Percentiles rank a stretch among this genome's conserved stretches.
phyloP scores from a whole-genome alignment of 108 stramenopile species.

The Cyclotella atomus region DNA sequence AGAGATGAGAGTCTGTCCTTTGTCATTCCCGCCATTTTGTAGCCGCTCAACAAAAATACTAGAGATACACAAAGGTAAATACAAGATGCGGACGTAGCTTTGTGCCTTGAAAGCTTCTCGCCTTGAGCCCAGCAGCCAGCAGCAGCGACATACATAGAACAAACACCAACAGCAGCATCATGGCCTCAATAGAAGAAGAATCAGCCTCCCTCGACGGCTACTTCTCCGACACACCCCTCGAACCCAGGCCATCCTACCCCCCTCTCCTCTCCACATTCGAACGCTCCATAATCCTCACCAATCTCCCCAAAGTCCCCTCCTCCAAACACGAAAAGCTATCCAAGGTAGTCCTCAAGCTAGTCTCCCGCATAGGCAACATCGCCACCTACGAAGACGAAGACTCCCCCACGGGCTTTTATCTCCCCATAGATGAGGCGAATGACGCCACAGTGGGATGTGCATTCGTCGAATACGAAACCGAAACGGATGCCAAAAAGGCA shows the following conservation, averaged over 20 bases:
- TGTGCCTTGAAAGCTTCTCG: too few relatives aligned
- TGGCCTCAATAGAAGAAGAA: conserved; percentile 49
- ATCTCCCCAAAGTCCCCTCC: conserved; percentile 81
- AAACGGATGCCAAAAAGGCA: conserved; percentile 91
- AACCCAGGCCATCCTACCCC: conserved; percentile 76
- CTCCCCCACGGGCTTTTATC: conserved; percentile 46
- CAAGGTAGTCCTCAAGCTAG: conserved; percentile 77
- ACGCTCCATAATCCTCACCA: conserved; percentile 76
- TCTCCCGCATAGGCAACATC: conserved; percentile 68
- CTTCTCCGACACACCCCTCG: conserved; percentile 81
- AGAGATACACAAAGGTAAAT: too few relatives aligned
- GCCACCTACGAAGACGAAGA: conserved; percentile 55
- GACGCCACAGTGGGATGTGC: conserved; percentile 86
- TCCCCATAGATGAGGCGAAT: conserved; percentile 69
- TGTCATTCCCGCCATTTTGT: too few relatives aligned
- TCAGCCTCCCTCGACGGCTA: conserved; percentile 85
- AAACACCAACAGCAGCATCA: conserved; percentile 3
- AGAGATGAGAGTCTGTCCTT: too few relatives aligned
- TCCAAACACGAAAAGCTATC: conserved; percentile 81
- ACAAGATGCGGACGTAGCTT: too few relatives aligned
- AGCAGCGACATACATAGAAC: too few relatives aligned
- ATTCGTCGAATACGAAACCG: conserved; percentile 89
- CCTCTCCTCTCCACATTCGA: conserved; percentile 73
- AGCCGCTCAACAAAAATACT: too few relatives aligned
- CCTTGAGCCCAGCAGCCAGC: background rate